Conservation (phyloP, 306 rosid species). For the Vicia villosa region DNA sequence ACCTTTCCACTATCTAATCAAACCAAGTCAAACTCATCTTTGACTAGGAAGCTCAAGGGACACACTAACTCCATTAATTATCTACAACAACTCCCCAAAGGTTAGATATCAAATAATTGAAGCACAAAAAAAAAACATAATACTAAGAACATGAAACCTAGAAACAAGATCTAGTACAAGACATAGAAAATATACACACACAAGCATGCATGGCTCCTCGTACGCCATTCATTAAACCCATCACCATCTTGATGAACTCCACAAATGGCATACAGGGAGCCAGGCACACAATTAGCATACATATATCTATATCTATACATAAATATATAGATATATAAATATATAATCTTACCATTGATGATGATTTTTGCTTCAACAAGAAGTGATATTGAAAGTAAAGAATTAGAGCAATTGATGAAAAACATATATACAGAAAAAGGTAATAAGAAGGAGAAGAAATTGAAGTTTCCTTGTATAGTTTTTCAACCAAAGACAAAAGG, state of each 20-base stretch:
- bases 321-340: slow-evolving; percentile 1
- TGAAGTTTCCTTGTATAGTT: background rate
- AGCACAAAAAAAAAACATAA: background rate
- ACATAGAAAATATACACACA: slow-evolving; percentile 16
- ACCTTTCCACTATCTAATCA: slow-evolving; percentile 3
- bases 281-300: slow-evolving; percentile 39
- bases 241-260: slow-evolving; percentile 20
- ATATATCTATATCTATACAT: slow-evolving; percentile 11
- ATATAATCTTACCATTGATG: slow-evolving; percentile 13
- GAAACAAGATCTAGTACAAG: background rate
- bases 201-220: slow-evolving; percentile 50
- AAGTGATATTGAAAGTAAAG: slow-evolving; percentile 29
- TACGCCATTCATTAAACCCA: slow-evolving; percentile 44
- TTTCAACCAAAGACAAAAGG: slow-evolving; percentile 19
- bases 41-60: slow-evolving; percentile 8
- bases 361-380: background rate
- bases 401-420: slow-evolving; percentile 18
- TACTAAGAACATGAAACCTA: background rate
- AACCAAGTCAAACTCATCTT: slow-evolving; percentile 39
- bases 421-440: slow-evolving; percentile 27
- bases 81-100: background rate
- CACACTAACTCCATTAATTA: slow-evolving; percentile 19
- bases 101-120: background rate
- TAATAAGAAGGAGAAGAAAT: slow-evolving; percentile 22
- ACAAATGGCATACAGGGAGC: slow-evolving; percentile 57